These are phyloP conservation scores for Fonsecaea pedrosoi DNA, from an alignment of 2,329 filamentous ascomycete species.

Conservation along the genomic window DNA sequence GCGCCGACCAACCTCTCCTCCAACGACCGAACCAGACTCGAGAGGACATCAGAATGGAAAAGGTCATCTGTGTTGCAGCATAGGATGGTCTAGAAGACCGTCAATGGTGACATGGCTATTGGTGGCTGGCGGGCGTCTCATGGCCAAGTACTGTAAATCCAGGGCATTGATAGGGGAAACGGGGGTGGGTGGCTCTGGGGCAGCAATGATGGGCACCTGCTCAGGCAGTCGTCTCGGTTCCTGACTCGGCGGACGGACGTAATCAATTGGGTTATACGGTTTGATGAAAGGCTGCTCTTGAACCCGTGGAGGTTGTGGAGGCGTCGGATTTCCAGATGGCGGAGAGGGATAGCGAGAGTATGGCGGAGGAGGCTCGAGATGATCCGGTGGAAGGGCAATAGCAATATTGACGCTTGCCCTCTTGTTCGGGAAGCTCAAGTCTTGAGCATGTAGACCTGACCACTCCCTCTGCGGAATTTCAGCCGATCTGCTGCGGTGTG, in stretches of 20 bases:
- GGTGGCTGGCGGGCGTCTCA: conserved; percentile 10
- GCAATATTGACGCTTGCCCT: conserved; percentile 31
- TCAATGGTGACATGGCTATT: conserved; percentile 21
- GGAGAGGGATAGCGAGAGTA: conserved; percentile 23
- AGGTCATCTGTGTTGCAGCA: conserved; percentile 22
- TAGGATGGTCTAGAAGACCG: conserved; percentile 21
- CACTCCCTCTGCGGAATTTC: conserved; percentile 20
- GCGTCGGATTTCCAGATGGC: neutral
- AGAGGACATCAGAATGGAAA: neutral
- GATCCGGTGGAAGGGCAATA: conserved; percentile 30
- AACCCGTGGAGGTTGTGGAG: conserved; percentile 10
- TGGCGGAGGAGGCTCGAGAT: conserved; percentile 34
- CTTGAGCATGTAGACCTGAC: conserved; percentile 11
- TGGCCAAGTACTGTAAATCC: conserved; percentile 27
- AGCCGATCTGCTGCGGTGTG: conserved; percentile 28
- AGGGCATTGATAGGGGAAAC: conserved; percentile 29
- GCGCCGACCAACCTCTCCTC: neutral
- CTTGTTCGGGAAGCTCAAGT: conserved; percentile 15
- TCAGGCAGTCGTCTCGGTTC: neutral
- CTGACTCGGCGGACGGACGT: conserved; percentile 3
- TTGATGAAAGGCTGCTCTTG: neutral
- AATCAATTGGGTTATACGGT: conserved; percentile 20
- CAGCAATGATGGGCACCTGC: conserved; percentile 20
- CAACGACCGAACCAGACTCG: neutral
- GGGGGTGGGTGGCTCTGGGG: conserved; percentile 26